Evolutionary conservation across 768 basidiomycete genomes (phyloP), one percentile per base, ranked within the genome.

Genomic region (Cyclocybe aegerita): DNA sequence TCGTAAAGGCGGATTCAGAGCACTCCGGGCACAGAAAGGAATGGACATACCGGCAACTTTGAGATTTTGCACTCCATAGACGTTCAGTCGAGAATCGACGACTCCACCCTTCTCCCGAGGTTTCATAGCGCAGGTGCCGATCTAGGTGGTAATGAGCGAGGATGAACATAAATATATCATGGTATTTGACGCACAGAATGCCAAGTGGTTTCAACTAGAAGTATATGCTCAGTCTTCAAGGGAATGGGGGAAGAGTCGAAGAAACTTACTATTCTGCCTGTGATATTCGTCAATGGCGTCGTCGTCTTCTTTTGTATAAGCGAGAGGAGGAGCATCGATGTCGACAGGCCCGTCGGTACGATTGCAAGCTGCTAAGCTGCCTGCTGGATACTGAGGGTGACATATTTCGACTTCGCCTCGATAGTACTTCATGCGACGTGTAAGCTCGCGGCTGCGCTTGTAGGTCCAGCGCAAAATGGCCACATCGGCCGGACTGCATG

Each of bases 391-490:
- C 10, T 32, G 57, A 14, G 65, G 75, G 52, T 31, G 48, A 14
- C 15, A 32, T 14, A 29, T 12, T 12, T 33, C 31, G 9, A 49
- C 16, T 39, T 70, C 72, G 1, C 73, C 73, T 16, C 69, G 60
- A 52, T 66, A 71, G 17, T 50, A 36, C 3, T 63, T 23, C 23
- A 23, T 23, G 46, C 49, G 1, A 54, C 42, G 17, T 50, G 51
- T 12, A 40, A 54, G n/a, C 43, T 44, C 3, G 55, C 62, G 70
- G 29, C 62, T 33, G 48, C 69, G 70, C 56, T 85, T 86, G 61
- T 83, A 85, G 1, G 55, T 68, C 70, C 78, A 77, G 43, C 65
- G 67, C 29, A 83, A 50, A 9, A 71, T 61, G 0, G 58, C 70
- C 4, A 85, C n/a, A 53, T 80, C 78, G 7, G 72, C 68, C 2